Percentiles rank a stretch among this genome's conserved stretches.
These are phyloP conservation scores for Salix brachista DNA, from an alignment of 345 rosid species.

Conservation along the genomic window DNA sequence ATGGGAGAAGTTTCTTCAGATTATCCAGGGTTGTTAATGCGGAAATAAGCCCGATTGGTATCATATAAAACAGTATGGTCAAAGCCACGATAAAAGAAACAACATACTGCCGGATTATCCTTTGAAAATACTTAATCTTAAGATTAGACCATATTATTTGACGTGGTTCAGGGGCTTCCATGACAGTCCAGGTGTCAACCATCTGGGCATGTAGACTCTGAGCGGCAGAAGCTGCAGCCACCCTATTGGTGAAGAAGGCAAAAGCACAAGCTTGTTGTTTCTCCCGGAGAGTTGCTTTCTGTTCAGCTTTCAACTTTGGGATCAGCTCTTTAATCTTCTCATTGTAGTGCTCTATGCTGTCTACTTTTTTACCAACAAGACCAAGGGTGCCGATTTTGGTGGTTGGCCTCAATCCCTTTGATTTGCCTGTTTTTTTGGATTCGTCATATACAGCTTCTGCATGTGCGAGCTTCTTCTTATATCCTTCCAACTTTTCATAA, in stretches of 20 bases:
- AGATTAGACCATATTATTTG: slow-evolving; percentile 71
- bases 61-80: slow-evolving; percentile 69
- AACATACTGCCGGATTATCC: slow-evolving; percentile 48
- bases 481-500: slow-evolving; percentile 61
- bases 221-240: slow-evolving; percentile 64
- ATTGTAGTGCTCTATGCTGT: slow-evolving; percentile 63
- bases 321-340: slow-evolving; percentile 53
- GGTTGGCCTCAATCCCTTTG: slow-evolving; percentile 53
- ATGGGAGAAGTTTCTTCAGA: slow-evolving; percentile 63
- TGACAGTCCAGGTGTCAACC: slow-evolving; percentile 64
- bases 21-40: slow-evolving; percentile 73
- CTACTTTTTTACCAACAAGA: slow-evolving; percentile 60
- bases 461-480: slow-evolving; percentile 71
- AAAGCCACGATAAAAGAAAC: slow-evolving; percentile 56
- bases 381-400: slow-evolving; percentile 65
- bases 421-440: slow-evolving; percentile 33
- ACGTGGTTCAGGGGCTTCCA: slow-evolving; percentile 65
- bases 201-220: slow-evolving; percentile 74
- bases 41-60: slow-evolving; percentile 65
- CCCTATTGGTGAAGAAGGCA: slow-evolving; percentile 68
- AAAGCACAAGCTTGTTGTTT: slow-evolving; percentile 70
- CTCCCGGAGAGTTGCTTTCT: slow-evolving; percentile 60
- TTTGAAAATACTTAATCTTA: slow-evolving; percentile 46
- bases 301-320: slow-evolving; percentile 64
- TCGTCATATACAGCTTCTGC: slow-evolving; percentile 55